Percentiles rank a stretch among this genome's conserved stretches.
phyloP scores from a whole-genome alignment of 2,329 filamentous ascomycete genomes.

The Trichoderma sp. region DNA sequence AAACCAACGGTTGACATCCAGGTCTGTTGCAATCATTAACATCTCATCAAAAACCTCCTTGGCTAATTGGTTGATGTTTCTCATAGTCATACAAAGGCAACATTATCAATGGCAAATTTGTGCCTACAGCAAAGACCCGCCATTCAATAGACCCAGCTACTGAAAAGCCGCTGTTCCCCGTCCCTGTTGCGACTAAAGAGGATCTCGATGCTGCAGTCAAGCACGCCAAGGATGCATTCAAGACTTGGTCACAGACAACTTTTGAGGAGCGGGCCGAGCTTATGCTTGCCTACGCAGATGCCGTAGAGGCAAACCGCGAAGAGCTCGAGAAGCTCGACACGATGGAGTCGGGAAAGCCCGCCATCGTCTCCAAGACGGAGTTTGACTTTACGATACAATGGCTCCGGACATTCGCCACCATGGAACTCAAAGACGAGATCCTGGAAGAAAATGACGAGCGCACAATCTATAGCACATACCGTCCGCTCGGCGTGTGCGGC shows the following conservation, averaged over 20 bases:
- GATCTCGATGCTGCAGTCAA: constrained; percentile 32
- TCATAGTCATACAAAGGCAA: constrained; percentile 19
- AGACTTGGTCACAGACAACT: constrained; percentile 29
- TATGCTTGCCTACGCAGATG: constrained; percentile 28
- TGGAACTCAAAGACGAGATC: constrained; percentile 36
- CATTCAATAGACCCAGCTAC: constrained; percentile 31
- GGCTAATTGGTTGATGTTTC: background rate
- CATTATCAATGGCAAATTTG: constrained; percentile 28
- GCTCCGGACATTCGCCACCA: constrained; percentile 29
- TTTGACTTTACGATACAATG: constrained; percentile 25
- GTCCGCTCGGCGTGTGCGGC: constrained; percentile 40
- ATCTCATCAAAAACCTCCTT: background rate
- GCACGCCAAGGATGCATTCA: constrained; percentile 29
- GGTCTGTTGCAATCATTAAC: background rate
- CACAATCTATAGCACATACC: constrained; percentile 21
- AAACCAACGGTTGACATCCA: background rate
- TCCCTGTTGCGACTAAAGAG: constrained; percentile 28
- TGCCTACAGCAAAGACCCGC: constrained; percentile 22
- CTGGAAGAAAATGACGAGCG: constrained; percentile 34
- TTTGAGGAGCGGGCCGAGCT: constrained; percentile 28
- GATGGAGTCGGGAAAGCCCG: constrained; percentile 28
- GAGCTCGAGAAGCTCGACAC: constrained; percentile 26
- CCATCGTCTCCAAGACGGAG: constrained; percentile 22
- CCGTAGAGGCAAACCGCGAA: constrained; percentile 26
- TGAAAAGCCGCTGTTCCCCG: constrained; percentile 32